phyloP scores from a whole-genome alignment of 2,329 filamentous ascomycete genomes.

The Seiridium cupressi region DNA sequence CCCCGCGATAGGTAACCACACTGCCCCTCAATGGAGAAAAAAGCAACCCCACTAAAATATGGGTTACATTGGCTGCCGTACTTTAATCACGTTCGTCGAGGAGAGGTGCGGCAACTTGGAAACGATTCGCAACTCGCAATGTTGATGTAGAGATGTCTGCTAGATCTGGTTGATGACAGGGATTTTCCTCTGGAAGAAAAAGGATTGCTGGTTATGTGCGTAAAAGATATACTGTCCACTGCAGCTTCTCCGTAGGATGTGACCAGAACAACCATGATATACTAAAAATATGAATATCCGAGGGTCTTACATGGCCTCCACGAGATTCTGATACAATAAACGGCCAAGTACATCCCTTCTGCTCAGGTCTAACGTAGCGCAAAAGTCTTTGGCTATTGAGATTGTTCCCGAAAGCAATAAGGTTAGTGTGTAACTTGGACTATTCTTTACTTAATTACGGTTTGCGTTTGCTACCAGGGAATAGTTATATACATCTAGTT shows the following conservation, averaged over 20 bases:
- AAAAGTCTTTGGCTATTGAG: conserved; percentile 91
- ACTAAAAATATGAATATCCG: conserved; percentile 76
- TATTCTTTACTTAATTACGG: conserved; percentile 95
- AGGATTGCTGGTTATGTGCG: conserved; percentile 91
- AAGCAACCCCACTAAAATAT: not conserved
- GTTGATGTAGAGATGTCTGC: conserved; percentile 76
- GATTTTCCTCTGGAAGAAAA: conserved; percentile 72
- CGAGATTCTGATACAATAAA: conserved; percentile 86
- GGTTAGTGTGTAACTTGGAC: conserved; percentile 76
- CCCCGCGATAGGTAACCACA: not conserved
- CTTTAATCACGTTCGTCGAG: conserved; percentile 69
- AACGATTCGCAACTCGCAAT: conserved; percentile 88
- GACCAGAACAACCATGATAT: conserved; percentile 74
- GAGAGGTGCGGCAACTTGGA: conserved; percentile 91
- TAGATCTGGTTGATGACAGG: conserved; percentile 74
- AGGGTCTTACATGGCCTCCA: conserved; percentile 79
- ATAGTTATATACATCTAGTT: conserved; percentile 80
- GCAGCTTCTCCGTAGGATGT: conserved; percentile 25
- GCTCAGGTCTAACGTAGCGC: conserved; percentile 67
- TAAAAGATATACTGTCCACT: conserved; percentile 47
- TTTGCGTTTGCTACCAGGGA: conserved; percentile 78
- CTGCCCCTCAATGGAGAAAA: not conserved
- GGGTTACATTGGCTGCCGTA: too few species aligned
- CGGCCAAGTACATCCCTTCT: conserved; percentile 71
- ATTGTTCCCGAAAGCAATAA: conserved; percentile 88